These are phyloP conservation scores for Hyparrhenia diplandra DNA, from an alignment of 176 grass and related monocot species.

Conservation along the genomic window DNA sequence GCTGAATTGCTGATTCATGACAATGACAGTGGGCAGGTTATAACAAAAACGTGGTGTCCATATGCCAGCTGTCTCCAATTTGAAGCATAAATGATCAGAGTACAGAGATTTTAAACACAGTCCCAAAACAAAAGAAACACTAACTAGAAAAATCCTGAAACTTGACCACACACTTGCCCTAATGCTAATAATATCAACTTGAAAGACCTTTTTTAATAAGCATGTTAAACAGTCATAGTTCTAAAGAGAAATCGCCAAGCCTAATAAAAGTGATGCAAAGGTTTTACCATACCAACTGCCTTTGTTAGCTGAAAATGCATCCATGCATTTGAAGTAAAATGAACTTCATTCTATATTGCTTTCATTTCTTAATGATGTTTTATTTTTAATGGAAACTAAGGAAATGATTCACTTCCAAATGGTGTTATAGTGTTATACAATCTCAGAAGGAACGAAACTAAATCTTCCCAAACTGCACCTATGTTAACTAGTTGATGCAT, in stretches of 20 bases:
- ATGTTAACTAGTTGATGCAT: neutral
- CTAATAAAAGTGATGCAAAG: neutral
- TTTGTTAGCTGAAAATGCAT: slow-evolving; percentile 3
- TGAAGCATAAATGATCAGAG: neutral
- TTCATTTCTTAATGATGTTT: neutral
- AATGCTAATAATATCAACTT: neutral
- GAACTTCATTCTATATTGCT: neutral
- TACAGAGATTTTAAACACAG: neutral
- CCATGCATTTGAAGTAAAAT: neutral
- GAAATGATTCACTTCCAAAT: neutral
- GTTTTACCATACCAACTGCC: neutral
- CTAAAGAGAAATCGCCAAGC: neutral
- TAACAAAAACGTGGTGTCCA: neutral
- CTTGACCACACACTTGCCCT: neutral
- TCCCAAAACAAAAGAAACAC: neutral
- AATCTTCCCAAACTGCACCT: neutral
- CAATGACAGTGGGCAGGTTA: neutral
- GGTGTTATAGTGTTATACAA: neutral
- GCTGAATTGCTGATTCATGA: too few relatives aligned
- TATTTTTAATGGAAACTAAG: neutral
- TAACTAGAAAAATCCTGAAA: neutral
- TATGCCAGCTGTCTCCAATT: neutral
- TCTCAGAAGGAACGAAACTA: neutral
- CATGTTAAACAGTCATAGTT: neutral
- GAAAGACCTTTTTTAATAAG: neutral